A percentile compares a stretch with the other conserved stretches of the same genome.
Evolutionary conservation across 1,284 basidiomycete species (phyloP).

Genomic region (Cryptococcus wingfieldii): DNA sequence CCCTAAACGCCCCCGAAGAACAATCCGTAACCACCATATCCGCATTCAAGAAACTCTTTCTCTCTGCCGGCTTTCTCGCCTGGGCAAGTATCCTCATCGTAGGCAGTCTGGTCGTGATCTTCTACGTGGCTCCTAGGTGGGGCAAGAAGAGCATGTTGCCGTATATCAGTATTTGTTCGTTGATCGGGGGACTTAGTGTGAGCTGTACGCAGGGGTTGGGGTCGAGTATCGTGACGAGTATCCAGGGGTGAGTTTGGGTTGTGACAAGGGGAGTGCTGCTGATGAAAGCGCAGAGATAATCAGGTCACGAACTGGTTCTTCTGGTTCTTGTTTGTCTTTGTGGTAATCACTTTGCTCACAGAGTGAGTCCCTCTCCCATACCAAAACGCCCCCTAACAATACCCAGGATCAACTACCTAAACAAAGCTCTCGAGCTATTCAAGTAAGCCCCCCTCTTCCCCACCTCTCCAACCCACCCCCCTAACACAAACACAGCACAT

Average conservation of each 20-base stretch:
- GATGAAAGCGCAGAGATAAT: slow-evolving; percentile 29
- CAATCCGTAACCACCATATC: slow-evolving; percentile 72
- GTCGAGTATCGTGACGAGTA: slow-evolving; percentile 80
- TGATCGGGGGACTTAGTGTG: slow-evolving; percentile 95
- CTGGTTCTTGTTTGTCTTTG: slow-evolving; percentile 81
- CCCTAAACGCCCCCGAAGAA: slow-evolving; percentile 74
- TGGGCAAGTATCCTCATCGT: slow-evolving; percentile 54
- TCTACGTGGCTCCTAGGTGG: slow-evolving; percentile 56
- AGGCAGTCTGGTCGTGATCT: slow-evolving; percentile 31
- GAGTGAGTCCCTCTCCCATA: slow-evolving; percentile 20
- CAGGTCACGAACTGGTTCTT: slow-evolving; percentile 64
- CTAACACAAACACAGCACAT: slow-evolving; percentile 46
- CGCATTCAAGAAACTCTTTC: slow-evolving; percentile 75
- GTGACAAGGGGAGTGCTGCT: background rate
- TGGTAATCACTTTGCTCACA: slow-evolving; percentile 64
- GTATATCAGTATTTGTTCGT: slow-evolving; percentile 89
- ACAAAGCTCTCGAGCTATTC: slow-evolving; percentile 92
- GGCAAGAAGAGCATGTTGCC: slow-evolving; percentile 93
- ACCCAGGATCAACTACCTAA: slow-evolving; percentile 83
- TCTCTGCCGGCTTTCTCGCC: slow-evolving; percentile 79
- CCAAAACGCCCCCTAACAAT: slow-evolving; percentile 1
- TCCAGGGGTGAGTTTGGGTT: slow-evolving; percentile 62
- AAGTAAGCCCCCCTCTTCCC: slow-evolving; percentile 62
- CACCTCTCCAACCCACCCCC: slow-evolving; percentile 1
- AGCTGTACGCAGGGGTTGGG: slow-evolving; percentile 94